phyloP scores from a whole-genome alignment of 805 yeast genomes.

The Myxozyma kluyveri region DNA sequence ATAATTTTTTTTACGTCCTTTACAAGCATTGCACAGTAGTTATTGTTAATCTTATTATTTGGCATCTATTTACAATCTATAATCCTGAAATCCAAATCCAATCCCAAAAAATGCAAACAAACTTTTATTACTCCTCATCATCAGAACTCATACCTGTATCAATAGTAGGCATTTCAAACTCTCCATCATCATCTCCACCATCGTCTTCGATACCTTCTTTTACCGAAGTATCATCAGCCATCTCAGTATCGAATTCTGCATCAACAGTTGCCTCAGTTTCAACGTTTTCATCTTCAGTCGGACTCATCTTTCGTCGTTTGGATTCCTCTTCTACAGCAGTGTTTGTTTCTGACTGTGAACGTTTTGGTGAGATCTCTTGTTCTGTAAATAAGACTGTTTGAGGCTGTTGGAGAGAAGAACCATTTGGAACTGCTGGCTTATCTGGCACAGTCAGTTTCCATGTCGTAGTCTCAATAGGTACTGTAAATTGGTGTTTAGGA shows the following conservation, averaged over 20 bases:
- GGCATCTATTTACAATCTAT: no score
- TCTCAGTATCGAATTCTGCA: not conserved
- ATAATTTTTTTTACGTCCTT: no score
- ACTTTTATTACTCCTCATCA: conserved; percentile 20
- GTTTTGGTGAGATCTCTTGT: not conserved
- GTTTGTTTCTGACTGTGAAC: not conserved
- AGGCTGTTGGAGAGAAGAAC: no score
- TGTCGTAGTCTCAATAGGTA: no score
- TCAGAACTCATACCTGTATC: conserved; percentile 18
- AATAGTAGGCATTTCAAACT: conserved; percentile 28
- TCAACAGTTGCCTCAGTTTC: not conserved
- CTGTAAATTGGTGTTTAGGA: no score
- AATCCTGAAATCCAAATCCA: no score
- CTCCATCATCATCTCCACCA: conserved; percentile 22
- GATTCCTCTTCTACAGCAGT: not conserved
- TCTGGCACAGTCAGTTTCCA: no score
- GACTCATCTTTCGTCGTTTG: conserved; percentile 4
- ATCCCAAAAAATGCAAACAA: no score
- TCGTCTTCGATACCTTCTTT: not conserved
- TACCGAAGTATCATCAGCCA: not conserved
- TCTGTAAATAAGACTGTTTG: no score
- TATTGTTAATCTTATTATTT: no score
- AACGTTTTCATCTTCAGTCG: not conserved
- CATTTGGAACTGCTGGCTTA: no score
- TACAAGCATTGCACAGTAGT: no score